Evolutionary conservation across 345 rosid species (phyloP), one percentile per base, ranked within the genome.

Genomic region (Salix brachista): DNA sequence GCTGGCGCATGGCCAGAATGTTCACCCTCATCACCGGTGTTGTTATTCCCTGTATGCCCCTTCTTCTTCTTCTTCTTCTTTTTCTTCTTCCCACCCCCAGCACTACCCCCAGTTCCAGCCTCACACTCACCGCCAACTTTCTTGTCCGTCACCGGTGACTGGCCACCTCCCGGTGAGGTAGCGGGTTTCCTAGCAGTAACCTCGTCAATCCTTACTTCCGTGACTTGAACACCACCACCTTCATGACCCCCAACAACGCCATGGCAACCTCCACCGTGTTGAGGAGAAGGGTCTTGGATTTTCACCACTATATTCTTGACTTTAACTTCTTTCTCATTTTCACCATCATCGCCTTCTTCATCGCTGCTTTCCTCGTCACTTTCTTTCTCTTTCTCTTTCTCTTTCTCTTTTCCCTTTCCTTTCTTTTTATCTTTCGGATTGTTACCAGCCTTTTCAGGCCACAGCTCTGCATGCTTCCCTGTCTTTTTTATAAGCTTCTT

Each of bases 41-140:
- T 52, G 54, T 16, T 58, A 74, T 66, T 85, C 74, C 83, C 73
- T 26, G 70, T 80, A 10, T 89, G 84, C 84, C 86, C 91, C 69
- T 90, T 91, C 84, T 89, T 92, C 78, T 92, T 94, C 86, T 90
- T 91, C 60, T 88, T 83, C 14, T 41, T 41, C 36, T 36, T 36
- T 14, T 42, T 42, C 19, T 84, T 80, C 39, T 81, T 80, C 74
- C 81, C 56, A 65, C 80, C 68, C 10, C 50, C 75, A 7, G 34
- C 81, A 12, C 73, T 75, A 56, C 37, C 73, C 32, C 30, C 79
- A 16, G 39, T 83, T n/a, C 44, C 79, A 37, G 52, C 72, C 37
- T 56, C 80, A 56, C 50, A 44, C 54, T 69, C 64, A 16, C 77
- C 18, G 28, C 79, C 74, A 37, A 14, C 79, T 70, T 74, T 77